Evolutionary conservation across 2,329 filamentous ascomycete species (phyloP).

Genomic region (Beauveria bassiana): DNA sequence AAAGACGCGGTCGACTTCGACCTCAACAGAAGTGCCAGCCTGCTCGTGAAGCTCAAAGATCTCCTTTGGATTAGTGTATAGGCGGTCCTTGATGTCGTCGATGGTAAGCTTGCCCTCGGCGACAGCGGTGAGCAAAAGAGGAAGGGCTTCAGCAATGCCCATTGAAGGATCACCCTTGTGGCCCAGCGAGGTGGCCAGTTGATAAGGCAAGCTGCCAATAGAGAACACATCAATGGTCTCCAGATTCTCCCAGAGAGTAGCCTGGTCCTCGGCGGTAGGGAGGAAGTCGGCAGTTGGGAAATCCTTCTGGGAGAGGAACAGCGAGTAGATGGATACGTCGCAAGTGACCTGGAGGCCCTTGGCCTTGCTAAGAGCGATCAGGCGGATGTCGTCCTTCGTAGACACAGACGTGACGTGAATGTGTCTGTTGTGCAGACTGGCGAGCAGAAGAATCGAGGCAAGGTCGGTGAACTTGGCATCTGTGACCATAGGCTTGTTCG

Average conservation of each 20-base stretch:
- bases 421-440: conserved; percentile 69
- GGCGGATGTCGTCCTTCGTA: conserved; percentile 67
- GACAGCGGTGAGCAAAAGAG: conserved; percentile 68
- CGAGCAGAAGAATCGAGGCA: conserved; percentile 70
- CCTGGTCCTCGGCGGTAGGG: conserved; percentile 60
- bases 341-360: conserved; percentile 79
- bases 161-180: conserved; percentile 48
- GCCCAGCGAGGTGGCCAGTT: conserved; percentile 53
- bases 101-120: conserved; percentile 64
- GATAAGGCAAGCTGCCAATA: conserved; percentile 69
- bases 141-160: conserved; percentile 66
- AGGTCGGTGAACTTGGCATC: conserved; percentile 75
- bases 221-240: conserved; percentile 71
- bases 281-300: conserved; percentile 60
- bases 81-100: conserved; percentile 61
- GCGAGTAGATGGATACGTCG: conserved; percentile 71
- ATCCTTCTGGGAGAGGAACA: conserved; percentile 66
- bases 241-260: conserved; percentile 66
- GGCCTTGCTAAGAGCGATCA: conserved; percentile 70
- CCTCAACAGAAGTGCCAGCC: conserved; percentile 62
- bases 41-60: conserved; percentile 82
- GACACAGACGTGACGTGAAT: conserved; percentile 75
- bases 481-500: conserved; percentile 71
- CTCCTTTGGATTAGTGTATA: conserved; percentile 71
- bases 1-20: conserved; percentile 68